Conservation (phyloP, 2,329 filamentous ascomycete species). For the Alternaria sp. region DNA sequence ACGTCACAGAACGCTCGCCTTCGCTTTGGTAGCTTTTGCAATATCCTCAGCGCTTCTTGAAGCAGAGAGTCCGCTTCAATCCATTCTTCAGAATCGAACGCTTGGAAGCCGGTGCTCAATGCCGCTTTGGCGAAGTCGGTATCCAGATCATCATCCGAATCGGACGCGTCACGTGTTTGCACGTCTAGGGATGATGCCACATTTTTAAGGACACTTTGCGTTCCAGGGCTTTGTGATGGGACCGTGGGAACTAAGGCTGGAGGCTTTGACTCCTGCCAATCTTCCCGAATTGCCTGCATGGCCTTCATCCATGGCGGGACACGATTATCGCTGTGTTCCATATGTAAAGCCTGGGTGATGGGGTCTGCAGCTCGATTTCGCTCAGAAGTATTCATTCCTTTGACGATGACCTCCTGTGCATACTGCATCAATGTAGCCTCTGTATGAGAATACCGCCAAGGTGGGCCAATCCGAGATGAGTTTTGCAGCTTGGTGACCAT, state of each 20-base stretch:
- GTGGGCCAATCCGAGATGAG: slow-evolving; percentile 14
- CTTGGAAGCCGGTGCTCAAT: slow-evolving; percentile 31
- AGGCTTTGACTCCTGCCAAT: neutral
- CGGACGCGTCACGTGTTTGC: slow-evolving; percentile 12
- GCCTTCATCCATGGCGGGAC: slow-evolving; percentile 21
- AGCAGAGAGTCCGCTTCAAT: slow-evolving; percentile 38
- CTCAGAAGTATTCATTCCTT: slow-evolving; percentile 8
- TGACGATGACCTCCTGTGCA: slow-evolving; percentile 23
- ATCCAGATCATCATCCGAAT: slow-evolving; percentile 39
- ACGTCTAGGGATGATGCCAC: neutral
- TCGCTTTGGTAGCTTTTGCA: slow-evolving; percentile 31
- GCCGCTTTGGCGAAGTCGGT: slow-evolving; percentile 40
- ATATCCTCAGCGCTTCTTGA: slow-evolving; percentile 36
- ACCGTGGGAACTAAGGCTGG: neutral
- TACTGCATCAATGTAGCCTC: slow-evolving; percentile 24
- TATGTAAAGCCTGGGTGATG: neutral
- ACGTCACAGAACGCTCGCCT: slow-evolving; percentile 35
- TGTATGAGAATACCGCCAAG: slow-evolving; percentile 19
- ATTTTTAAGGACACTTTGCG: neutral
- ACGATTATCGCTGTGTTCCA: neutral
- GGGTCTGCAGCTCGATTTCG: slow-evolving; percentile 7
- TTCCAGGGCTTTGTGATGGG: neutral
- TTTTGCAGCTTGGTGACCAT: slow-evolving; percentile 24
- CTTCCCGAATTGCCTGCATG: slow-evolving; percentile 18
- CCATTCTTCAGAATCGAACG: slow-evolving; percentile 36